Evolutionary conservation across 257 asterid genomes (phyloP), one percentile per base, ranked within the genome.

Genomic region (Parsonsia alboflavescens): DNA sequence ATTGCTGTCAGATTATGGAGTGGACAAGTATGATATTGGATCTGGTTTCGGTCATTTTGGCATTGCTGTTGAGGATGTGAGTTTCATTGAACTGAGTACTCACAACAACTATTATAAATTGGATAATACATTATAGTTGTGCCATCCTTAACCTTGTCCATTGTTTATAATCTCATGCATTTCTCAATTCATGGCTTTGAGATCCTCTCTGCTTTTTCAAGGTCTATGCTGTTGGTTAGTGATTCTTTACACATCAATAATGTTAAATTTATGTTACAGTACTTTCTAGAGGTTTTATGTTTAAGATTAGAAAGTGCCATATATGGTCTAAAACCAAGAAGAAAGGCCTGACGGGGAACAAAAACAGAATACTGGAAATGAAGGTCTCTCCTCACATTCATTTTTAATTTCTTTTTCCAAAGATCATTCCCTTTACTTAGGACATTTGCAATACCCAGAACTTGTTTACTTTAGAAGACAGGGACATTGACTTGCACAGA

Each of bases 21-120:
- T 92, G 77, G 99, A 95, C 74, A 87, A 86, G 54, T 95, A 95
- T 84, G 97, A 95, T 76, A 89, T 95, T 53, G 99, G 98, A 69
- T 67, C 89, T 74, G 99, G 87, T 49, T 95, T 91, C 84, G 98
- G 98, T 71, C 99, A 95, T 82, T 95, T 95, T 72, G 98, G 97
- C 74, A 86, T 95, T 58, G 97, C 99, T 56, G 97, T 92, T 42
- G 98, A 95, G 70, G 99, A 95, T 86, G 99, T 95, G 86, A 90
- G 99, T 82, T 75, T 75, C 72, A 44, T 19, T 80, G 41, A 17
- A 54, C 71, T 67, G 82, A 28, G 13, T 66, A n/a, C 54, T 70
- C 48, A 7, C 8, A 30, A 46, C 15, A 75, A 63, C 46, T 33
- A n/a, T 6, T 33, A 63, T 41, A 30, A 63, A 62, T 33, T 24